phyloP scores from a whole-genome alignment of 805 yeast genomes.

The Saccharomycopsis selenospora region DNA sequence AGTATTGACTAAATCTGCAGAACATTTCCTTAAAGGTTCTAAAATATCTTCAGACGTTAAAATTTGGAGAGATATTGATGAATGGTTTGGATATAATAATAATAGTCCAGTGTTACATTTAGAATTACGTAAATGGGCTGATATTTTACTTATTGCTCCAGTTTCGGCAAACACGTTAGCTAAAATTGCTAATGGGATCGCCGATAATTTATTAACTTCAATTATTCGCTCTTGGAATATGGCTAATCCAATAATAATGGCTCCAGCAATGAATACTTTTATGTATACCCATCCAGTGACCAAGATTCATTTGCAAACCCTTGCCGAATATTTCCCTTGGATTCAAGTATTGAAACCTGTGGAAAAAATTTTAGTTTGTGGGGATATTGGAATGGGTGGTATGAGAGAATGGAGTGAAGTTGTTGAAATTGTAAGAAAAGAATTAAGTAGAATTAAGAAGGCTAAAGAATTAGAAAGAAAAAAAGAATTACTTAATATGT shows the following conservation, averaged over 20 bases:
- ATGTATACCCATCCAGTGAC: slow-evolving; percentile 77
- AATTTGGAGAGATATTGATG: slow-evolving; percentile 81
- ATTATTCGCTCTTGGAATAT: slow-evolving; percentile 77
- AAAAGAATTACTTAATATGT: no score
- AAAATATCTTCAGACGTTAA: slow-evolving; percentile 69
- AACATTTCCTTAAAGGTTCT: slow-evolving; percentile 56
- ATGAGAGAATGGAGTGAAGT: slow-evolving; percentile 86
- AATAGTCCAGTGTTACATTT: slow-evolving; percentile 73
- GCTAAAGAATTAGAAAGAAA: slow-evolving; percentile 18
- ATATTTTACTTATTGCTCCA: slow-evolving; percentile 68
- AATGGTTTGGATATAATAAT: slow-evolving; percentile 53
- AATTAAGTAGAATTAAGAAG: slow-evolving; percentile 29
- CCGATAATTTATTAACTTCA: slow-evolving; percentile 68
- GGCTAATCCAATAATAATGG: slow-evolving; percentile 60
- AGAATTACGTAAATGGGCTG: slow-evolving; percentile 81
- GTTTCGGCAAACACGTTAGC: slow-evolving; percentile 74
- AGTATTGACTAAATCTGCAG: slow-evolving; percentile 71
- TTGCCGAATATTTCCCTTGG: slow-evolving; percentile 68
- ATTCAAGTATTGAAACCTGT: slow-evolving; percentile 70
- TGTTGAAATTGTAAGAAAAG: slow-evolving; percentile 48
- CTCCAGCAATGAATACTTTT: slow-evolving; percentile 85
- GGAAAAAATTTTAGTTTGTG: slow-evolving; percentile 72
- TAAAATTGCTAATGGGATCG: slow-evolving; percentile 67
- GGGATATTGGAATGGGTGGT: slow-evolving; percentile 89
- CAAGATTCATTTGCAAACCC: slow-evolving; percentile 54